These are phyloP conservation scores for Sphagnurus paluster DNA, from an alignment of 1,284 basidiomycete genomes.

Conservation along the genomic window DNA sequence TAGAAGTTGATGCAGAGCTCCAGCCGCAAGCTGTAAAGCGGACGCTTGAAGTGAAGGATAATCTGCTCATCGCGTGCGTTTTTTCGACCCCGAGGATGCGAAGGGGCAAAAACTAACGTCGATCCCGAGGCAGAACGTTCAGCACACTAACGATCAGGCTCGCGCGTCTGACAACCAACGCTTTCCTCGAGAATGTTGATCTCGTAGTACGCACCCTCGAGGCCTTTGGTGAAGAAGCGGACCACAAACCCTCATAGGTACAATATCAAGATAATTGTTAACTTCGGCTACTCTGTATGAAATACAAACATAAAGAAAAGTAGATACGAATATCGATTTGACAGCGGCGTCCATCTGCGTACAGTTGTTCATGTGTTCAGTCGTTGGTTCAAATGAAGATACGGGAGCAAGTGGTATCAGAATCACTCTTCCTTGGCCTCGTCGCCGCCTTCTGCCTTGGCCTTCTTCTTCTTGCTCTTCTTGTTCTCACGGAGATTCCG, in stretches of 20 bases:
- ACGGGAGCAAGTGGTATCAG: constrained; percentile 9
- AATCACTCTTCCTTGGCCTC: constrained; percentile 34
- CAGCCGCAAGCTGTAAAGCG: constrained; percentile 79
- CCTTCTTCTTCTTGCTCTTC: constrained; percentile 89
- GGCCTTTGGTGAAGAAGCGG: constrained; percentile 70
- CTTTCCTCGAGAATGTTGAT: constrained; percentile 86
- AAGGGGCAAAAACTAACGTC: background rate
- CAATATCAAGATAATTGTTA: background rate
- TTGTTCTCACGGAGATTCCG: constrained; percentile 86
- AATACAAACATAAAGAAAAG: constrained; percentile 1
- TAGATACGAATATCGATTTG: background rate
- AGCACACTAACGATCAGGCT: constrained; percentile 78
- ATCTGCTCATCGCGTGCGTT: constrained; percentile 70
- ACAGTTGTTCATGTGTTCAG: background rate
- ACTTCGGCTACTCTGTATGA: constrained; percentile 1
- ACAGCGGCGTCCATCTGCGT: background rate
- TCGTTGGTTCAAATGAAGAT: background rate
- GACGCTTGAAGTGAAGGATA: constrained; percentile 61
- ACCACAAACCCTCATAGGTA: constrained; percentile 22
- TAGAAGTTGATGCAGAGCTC: constrained; percentile 84
- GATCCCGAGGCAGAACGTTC: constrained; percentile 52
- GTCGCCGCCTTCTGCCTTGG: constrained; percentile 51
- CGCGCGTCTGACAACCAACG: constrained; percentile 80
- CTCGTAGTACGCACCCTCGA: constrained; percentile 81
- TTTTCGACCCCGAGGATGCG: background rate